phyloP scores from a whole-genome alignment of 192 early-diverging fungal genomes.

The Mycoemilia scoparia region DNA sequence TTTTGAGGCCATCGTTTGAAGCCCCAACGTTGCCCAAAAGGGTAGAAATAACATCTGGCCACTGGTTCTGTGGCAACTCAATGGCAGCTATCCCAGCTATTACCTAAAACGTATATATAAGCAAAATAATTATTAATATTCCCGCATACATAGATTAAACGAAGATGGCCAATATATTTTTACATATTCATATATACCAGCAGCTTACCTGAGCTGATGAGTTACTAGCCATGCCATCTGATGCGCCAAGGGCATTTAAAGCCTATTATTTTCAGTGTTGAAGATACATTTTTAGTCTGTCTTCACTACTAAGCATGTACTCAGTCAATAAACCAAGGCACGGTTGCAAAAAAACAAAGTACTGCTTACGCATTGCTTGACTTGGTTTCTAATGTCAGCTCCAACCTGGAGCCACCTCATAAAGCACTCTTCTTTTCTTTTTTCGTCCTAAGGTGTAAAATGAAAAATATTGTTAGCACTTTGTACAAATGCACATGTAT shows the following conservation, averaged over 20 bases:
- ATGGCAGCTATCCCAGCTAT: slow-evolving; percentile 84
- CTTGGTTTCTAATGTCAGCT: slow-evolving; percentile 31
- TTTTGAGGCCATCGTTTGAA: slow-evolving; percentile 50
- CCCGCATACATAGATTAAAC: background rate
- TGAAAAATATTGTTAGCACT: background rate
- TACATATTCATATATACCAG: no score
- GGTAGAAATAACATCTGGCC: slow-evolving; percentile 68
- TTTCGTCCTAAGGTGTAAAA: slow-evolving; percentile 14
- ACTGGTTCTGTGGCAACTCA: slow-evolving; percentile 73
- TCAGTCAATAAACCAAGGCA: no score
- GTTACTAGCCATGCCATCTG: no score
- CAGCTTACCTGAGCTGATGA: no score
- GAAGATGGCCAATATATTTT: background rate
- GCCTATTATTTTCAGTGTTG: no score
- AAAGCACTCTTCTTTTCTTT: slow-evolving; percentile 36
- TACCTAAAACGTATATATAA: slow-evolving; percentile 56
- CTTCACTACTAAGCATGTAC: slow-evolving; percentile 4
- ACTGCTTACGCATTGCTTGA: slow-evolving; percentile 45
- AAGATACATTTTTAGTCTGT: background rate
- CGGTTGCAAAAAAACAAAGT: slow-evolving; percentile 21
- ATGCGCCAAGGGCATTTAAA: no score
- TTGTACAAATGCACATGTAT: background rate
- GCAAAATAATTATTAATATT: slow-evolving; percentile 24
- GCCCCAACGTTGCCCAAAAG: slow-evolving; percentile 62
- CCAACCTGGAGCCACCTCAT: slow-evolving; percentile 47